Base-by-base conservation (phyloP, 2,329 filamentous ascomycete genomes). In the Fusarium sp. region DNA sequence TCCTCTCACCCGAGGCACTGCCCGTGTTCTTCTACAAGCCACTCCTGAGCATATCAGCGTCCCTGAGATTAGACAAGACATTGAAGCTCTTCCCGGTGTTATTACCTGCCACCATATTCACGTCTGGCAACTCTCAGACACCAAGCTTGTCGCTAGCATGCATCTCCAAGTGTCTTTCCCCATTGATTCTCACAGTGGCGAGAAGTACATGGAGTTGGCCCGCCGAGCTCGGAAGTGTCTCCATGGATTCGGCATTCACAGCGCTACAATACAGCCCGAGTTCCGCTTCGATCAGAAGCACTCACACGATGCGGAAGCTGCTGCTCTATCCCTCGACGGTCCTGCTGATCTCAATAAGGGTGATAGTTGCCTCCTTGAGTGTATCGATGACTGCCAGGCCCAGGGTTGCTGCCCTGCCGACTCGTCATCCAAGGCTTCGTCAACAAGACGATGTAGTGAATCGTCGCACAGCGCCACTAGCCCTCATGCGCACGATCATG, bases 121-220 rank as follows among this genome's bases (percentile, higher is more conserved):
- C 81, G 95, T 99, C 71, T 99, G 96, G 96, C 96, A 98, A 82
- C 89, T 99, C 38, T 97, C 93, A 21, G 96, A 98, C 80, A 96
- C 95, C 59, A 97, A 98, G 85, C 87, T 97, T 38, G 93, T 99
- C 42, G 96, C 96, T 18, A 96, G 93, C 16, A 90, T 99, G 83
- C 96, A 99, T 80, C 92, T 99, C 49, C 94, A 97, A 81, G 93
- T 99, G 28, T 91, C 92, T 52, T 97, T 97, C 81, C 93, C 95
- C 75, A 95, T 97, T 81, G 92, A 95, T 79, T 93, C 93, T 54
- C 90, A 95, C 75, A 92, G 92, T 46, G 90, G 89, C 44, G 88
- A 89, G 79, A 91, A 92, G 78, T 99, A 98, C 84, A 99, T 99
- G 96, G 89, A 92, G 72, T 88, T 99, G 43, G 94, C 96, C 25